phyloP scores from a whole-genome alignment of 2,329 filamentous ascomycete species.

The Fusarium fracticaudum region DNA sequence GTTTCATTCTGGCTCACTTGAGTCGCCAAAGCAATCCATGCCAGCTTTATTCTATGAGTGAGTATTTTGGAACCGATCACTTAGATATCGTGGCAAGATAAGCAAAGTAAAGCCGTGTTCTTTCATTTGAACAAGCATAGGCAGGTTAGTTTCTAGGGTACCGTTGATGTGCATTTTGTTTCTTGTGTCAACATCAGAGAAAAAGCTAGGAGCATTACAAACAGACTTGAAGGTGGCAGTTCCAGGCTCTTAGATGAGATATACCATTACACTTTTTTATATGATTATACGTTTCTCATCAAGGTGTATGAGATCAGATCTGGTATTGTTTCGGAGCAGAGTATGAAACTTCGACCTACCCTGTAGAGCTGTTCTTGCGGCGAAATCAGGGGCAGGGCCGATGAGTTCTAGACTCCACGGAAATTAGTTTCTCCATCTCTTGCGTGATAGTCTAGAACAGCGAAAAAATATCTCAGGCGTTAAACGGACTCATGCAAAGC shows the following conservation, averaged over 20 bases:
- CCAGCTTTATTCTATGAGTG: neutral
- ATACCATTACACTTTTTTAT: neutral
- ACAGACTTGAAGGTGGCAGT: neutral
- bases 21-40: fast-evolving
- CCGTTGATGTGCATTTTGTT: no score
- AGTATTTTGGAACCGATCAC: fast-evolving
- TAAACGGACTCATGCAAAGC: neutral
- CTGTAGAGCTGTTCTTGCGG: fast-evolving
- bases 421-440: neutral
- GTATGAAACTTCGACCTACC: neutral
- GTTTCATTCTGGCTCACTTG: neutral
- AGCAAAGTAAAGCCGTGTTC: neutral
- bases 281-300: neutral
- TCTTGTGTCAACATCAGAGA: no score
- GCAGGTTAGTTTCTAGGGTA: no score
- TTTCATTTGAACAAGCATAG: fast-evolving
- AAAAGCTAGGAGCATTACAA: neutral
- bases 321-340: neutral
- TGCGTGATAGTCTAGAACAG: neutral
- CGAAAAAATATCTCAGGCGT: neutral
- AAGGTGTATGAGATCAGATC: no score
- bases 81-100: neutral
- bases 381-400: no score
- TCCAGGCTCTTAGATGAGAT: no score
- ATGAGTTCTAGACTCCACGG: neutral